These are phyloP conservation scores for Carex myosuroides DNA, from an alignment of 176 grass and related monocot genomes.

Conservation along the genomic window DNA sequence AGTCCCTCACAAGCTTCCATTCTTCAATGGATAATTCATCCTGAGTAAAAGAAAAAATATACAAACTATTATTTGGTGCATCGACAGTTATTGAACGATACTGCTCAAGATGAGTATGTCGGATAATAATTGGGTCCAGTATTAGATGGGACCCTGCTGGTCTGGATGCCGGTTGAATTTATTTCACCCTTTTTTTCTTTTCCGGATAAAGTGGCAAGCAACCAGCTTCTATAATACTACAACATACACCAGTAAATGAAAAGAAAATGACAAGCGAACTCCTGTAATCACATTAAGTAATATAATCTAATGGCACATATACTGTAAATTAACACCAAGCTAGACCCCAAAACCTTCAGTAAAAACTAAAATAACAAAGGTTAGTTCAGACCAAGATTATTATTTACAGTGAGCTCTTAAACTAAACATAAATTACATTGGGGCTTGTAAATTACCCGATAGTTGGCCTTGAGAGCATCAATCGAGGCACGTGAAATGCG, in stretches of 20 bases:
- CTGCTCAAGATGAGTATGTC: neutral
- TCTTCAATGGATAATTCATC: slow-evolving; percentile 24
- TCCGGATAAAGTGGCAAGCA: neutral
- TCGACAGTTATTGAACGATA: neutral
- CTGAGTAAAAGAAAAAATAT: slow-evolving; percentile 5
- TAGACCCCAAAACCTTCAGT: neutral
- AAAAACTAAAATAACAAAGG: neutral
- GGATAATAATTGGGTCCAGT: neutral
- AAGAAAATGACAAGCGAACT: neutral
- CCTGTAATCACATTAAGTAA: neutral
- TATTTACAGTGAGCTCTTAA: neutral
- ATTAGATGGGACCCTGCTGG: neutral
- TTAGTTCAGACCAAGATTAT: neutral
- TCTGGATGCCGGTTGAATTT: neutral
- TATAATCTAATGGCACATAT: neutral
- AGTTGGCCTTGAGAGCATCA: slow-evolving; percentile 47
- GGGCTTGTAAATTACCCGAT: slow-evolving; percentile 32
- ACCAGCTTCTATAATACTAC: neutral
- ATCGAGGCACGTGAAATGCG: slow-evolving; percentile 67
- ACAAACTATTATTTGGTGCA: neutral
- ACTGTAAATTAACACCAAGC: neutral
- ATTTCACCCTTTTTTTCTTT: neutral
- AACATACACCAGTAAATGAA: neutral
- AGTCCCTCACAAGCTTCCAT: slow-evolving; percentile 19
- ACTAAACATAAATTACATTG: neutral